Base-by-base conservation (phyloP, 2,329 filamentous ascomycete genomes). In the Ascomycota sp. region DNA sequence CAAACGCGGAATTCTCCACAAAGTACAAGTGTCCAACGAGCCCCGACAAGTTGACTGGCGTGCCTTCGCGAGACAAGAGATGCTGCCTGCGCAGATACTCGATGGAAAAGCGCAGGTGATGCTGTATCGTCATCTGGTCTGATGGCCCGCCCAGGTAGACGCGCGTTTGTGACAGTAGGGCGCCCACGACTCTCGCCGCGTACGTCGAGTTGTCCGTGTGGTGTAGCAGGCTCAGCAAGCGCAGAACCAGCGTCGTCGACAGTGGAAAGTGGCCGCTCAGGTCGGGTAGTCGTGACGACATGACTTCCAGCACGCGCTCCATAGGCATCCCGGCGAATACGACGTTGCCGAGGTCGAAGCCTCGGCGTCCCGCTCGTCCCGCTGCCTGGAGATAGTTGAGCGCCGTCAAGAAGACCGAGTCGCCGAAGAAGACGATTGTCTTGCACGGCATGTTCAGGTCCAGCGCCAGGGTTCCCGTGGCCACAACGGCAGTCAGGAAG, bases 371-470 rank as follows among this genome's bases (percentile, higher is more conserved):
- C 21, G 79, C 75, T 59, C 78, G 72, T 49, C 80, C 78, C 33
- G 77, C 69, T 7, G 69, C 75, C 46, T 86, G 79, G 7, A 75
- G 67, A 47, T 76, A 86, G 45, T 80, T 81, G 30, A 85, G 63
- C 0, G 77, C 68, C 0, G 75, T 81, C 26, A 86, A 52, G 43
- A 67, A 82, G 3, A 78, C 59, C 0, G 72, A 79, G 44, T 85
- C 77, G 0, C 75, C 76, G 11, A 61, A 63, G 46, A 86, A 86
- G 1, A 82, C 68, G 1, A 83, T 76, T 1, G 78, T 86, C 46
- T 79, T 80, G 46, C 77, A 85, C 8, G 79, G 79, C 74, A 81
- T 80, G 40, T 81, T 86, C 54, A 86, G 76, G 55, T 79, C 79
- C 5, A 85, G 55, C 2, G 75, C 74, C 15, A 83, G 59, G 0